Base-by-base conservation (phyloP, 345 rosid species). In the Stellera chamaejasme region DNA sequence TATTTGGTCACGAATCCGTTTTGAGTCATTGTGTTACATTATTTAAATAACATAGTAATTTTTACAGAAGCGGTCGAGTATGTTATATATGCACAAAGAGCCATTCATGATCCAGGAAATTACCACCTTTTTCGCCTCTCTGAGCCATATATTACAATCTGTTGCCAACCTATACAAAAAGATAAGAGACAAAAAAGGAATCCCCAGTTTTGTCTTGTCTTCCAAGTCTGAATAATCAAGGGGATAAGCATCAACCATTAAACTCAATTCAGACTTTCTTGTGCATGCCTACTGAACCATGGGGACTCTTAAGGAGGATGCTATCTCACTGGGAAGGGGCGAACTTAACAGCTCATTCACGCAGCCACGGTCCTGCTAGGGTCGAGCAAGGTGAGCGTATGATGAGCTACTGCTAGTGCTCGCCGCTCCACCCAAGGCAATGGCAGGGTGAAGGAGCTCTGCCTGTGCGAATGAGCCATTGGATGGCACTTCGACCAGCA, bases 381-480 rank as follows among this genome's bases (percentile, higher is more conserved):
- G 88, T 62, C 59, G 75, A 65, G 58, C 48, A 63, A 23, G 67
- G 56, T 61, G 71, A 5, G 79, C 74, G 76, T 69, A 65, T 52
- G 60, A 71, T 13, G 85, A 77, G 73, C 85, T 81, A 72, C 92
- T 79, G 54, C 84, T 66, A 65, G 78, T 68, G 75, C 84, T 80
- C 36, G 88, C 84, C 64, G 79, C 88, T 28, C 69, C 80, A 43
- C 77, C 78, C 54, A 59, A 72, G 70, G 68, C 68, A 49, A 62
- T 27, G 67, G 61, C 26, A 27, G 88, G 84, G 56, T 47, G 75
- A 67, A 93, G 97, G 55, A 93, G 89, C 72, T 93, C 99, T 28
- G 97, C 97, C 69, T 87, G 90, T 39, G 95, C 83, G 64, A 89
- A 93, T 27, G 87, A 93, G 67, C 89, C 70, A 11, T 83, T 82